Evolutionary conservation across 2,329 filamentous ascomycete genomes (phyloP).

Genomic region (Diplodia corticola): DNA sequence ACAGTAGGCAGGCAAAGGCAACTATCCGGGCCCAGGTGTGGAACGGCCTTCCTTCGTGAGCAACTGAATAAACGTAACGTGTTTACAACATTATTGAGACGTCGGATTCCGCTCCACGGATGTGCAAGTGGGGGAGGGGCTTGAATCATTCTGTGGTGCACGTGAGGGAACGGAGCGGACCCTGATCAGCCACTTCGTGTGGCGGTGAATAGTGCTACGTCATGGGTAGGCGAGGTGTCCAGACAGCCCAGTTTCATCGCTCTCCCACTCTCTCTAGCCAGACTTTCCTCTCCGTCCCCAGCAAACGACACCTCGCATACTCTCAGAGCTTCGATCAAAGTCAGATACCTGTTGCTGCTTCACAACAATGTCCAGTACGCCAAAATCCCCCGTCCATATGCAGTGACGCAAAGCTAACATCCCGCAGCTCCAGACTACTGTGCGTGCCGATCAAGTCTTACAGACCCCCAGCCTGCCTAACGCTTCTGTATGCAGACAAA

Average conservation of each 20-base stretch:
- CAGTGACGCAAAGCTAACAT: constrained; percentile 20
- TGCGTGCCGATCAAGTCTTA: background rate
- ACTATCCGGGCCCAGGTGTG: background rate
- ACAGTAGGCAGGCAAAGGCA: background rate
- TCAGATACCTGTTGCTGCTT: background rate
- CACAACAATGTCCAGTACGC: constrained; percentile 25
- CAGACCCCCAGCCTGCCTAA: background rate
- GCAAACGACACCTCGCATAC: background rate
- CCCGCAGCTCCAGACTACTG: constrained; percentile 37
- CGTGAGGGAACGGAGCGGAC: no score
- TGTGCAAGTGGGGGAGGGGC: background rate
- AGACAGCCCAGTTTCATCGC: constrained; percentile 12
- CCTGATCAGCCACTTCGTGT: constrained; percentile 11
- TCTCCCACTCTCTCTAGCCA: background rate
- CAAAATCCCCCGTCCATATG: background rate
- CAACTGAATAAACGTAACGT: no score
- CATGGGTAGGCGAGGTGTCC: constrained; percentile 1
- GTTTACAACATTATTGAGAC: no score
- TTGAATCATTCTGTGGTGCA: background rate
- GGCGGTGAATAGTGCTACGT: constrained; percentile 9
- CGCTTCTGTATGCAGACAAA: constrained; percentile 59
- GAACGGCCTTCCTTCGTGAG: background rate
- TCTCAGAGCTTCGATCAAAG: background rate
- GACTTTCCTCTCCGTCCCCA: background rate
- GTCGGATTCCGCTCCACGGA: background rate